Evolutionary conservation across 805 yeast species (phyloP), one percentile per base, ranked within the genome.

Genomic region (Candida rishiriensis): DNA sequence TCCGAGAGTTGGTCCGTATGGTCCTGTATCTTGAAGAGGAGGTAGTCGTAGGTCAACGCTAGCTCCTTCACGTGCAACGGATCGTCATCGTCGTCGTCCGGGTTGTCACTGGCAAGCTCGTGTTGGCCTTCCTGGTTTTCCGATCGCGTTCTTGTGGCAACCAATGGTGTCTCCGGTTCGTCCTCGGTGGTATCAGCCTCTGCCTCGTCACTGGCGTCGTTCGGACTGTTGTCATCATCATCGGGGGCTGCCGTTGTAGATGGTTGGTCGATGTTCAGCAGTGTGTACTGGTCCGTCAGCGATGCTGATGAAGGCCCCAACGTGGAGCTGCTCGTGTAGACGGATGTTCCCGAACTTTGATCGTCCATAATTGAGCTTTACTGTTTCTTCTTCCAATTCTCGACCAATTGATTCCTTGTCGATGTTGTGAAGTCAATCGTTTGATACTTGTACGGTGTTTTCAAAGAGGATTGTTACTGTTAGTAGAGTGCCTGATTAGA

Each of bases 1-100:
- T 61, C 59, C 11, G 65, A 52, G n/a, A 66, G 60, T 2, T 68
- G 63, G 17, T 71, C 63, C 7, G 84, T 71, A 42, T 73, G 71
- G 48, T 80, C 85, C 38, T 73, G 72, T 40, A 85, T 81, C 56
- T 77, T 79, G 64, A 69, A 81, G 57, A 84, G 58, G 34, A 85
- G 60, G 52, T 83, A 81, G 53, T 85, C 91, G 57, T 76, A 84
- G 42, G 73, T 75, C 18, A 82, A 66, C 0, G 85, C 77, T 36
- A 85, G 64, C 44, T 75, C 71, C 52, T 78, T 75, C 14, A 85
- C 71, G 11, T 81, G 77, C 21, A 85, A 64, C 1, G 88, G 88
- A 60, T 85, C 90, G 18, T 73, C 76, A 4, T 63, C 68, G 4
- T 61, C 65, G 13, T 46, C 52, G 14, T 48, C 47, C 12, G n/a